Base-by-base conservation (phyloP, 495 filamentous ascomycete genomes). In the Entonaema liquescens region DNA sequence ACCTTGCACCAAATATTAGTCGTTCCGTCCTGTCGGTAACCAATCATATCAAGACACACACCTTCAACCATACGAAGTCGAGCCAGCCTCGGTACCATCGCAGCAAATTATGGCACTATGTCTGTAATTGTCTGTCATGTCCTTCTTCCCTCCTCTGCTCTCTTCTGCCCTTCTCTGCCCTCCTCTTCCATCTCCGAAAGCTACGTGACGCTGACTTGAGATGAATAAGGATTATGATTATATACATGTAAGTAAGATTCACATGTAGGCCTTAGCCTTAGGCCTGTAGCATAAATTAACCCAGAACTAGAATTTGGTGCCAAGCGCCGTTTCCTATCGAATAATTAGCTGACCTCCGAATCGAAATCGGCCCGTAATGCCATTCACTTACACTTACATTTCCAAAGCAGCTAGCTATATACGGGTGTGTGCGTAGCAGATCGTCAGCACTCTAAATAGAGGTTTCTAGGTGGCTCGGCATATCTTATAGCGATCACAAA, bases 21-120 rank as follows among this genome's bases (percentile, higher is more conserved):
- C 57, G 70, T 65, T 58, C 70, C 70, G 35, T 40, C 19, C 50
- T 47, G 70, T 73, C 65, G 70, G 70, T 73, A 73, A 73, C 70
- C 70, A 73, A 73, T 73, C 33, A 73, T 0, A 52, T 12, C 26
- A 1, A 50, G 64, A 65, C 65, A 73, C 65, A 73, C 61, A 68
- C 65, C 38, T 66, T 62, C 50, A 65, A 25, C 28, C 44, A 38
- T 55, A 64, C 49, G 8, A 42, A 52, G 21, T 19, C 67, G 49
- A 73, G 36, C 60, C 62, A 73, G 70, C 70, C 70, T 73, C 70
- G 67, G 65, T 40, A 65, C 54, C 64, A 47, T 62, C 40, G 64
- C 44, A 67, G 63, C 59, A 28, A 33, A 33, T 7, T 31, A 31
- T 31, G 29, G 29, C 29, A 33, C 31, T 33, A 33, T 33, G 31